Evolutionary conservation across 2,329 filamentous ascomycete genomes (phyloP).

Genomic region (Teratosphaeriaceae sp.): DNA sequence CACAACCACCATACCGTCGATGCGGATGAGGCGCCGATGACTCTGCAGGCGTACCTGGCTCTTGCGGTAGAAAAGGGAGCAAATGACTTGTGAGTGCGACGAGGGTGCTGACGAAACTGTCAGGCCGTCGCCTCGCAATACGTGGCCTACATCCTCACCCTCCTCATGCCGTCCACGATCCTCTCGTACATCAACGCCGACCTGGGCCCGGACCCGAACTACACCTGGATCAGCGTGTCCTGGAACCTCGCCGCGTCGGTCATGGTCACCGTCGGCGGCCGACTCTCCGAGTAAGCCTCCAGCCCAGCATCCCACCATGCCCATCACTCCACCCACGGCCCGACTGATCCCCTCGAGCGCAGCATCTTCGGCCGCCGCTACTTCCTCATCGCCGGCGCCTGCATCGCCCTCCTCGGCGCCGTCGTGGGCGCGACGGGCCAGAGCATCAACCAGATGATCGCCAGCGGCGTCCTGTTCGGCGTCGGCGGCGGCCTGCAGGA

Average conservation of each 20-base stretch:
- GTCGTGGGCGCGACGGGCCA: slow-evolving; percentile 23
- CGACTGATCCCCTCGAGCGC: neutral
- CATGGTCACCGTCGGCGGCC: slow-evolving; percentile 10
- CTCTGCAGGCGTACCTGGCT: slow-evolving; percentile 3
- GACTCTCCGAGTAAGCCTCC: slow-evolving; percentile 9
- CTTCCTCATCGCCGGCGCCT: slow-evolving; percentile 30
- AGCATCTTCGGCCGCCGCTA: slow-evolving; percentile 25
- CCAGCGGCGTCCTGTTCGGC: slow-evolving; percentile 20
- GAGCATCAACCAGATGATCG: slow-evolving; percentile 24
- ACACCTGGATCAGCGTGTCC: slow-evolving; percentile 12
- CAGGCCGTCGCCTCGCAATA: slow-evolving; percentile 2
- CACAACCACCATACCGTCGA: neutral
- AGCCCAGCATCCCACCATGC: too few relatives aligned
- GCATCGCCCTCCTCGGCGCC: slow-evolving; percentile 19
- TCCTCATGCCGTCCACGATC: slow-evolving; percentile 12
- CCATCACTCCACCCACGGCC: too few relatives aligned
- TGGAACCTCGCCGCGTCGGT: slow-evolving; percentile 12
- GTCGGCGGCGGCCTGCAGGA: slow-evolving; percentile 23
- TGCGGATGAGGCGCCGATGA: slow-evolving; percentile 1
- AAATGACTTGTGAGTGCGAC: neutral
- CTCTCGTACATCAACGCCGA: slow-evolving; percentile 13
- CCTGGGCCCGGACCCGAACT: slow-evolving; percentile 11
- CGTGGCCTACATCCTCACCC: neutral
- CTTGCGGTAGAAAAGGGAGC: neutral
- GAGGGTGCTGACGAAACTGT: neutral